A percentile compares a stretch with the other conserved stretches of the same genome.
Conservation (phyloP, 2,329 filamentous ascomycete species). For the Epichloe gansuensis region DNA sequence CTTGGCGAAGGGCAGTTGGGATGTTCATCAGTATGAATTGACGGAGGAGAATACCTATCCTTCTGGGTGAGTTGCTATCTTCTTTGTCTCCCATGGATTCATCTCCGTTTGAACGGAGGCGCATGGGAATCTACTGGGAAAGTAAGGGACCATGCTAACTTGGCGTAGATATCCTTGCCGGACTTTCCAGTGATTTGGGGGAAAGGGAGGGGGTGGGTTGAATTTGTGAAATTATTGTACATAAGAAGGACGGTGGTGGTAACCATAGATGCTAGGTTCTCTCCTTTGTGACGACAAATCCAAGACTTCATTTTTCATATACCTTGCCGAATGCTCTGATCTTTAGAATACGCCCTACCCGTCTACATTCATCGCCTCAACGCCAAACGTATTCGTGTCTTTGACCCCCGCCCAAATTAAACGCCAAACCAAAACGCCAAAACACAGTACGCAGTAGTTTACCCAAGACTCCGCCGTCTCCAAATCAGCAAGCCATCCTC, state of each 20-base stretch:
- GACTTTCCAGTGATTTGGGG: constrained; percentile 37
- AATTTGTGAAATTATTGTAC: constrained; percentile 12
- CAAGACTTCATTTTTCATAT: background rate
- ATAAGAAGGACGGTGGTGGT: constrained; percentile 1
- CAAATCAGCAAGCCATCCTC: constrained; percentile 38
- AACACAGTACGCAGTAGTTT: background rate
- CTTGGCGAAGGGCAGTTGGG: constrained; percentile 39
- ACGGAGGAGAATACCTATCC: constrained; percentile 59
- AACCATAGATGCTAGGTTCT: background rate
- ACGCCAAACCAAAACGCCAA: background rate
- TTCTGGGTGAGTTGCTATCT: constrained; percentile 42
- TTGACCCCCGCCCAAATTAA: too few species aligned
- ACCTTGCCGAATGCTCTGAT: too few species aligned
- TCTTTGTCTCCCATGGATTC: background rate
- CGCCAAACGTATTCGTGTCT: too few species aligned
- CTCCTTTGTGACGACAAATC: background rate
- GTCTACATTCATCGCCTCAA: too few species aligned
- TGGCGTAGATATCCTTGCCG: constrained; percentile 50
- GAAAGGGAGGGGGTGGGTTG: constrained; percentile 1
- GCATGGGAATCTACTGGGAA: too few species aligned
- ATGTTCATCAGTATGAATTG: constrained; percentile 57
- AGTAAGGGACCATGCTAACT: constrained; percentile 16
- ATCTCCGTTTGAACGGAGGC: too few species aligned
- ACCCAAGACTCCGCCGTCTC: background rate
- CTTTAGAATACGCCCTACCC: too few species aligned